A percentile compares a stretch with the other conserved stretches of the same genome.
These are phyloP conservation scores for Dissophora globulifera DNA, from an alignment of 192 early-diverging fungal genomes.

Conservation along the genomic window DNA sequence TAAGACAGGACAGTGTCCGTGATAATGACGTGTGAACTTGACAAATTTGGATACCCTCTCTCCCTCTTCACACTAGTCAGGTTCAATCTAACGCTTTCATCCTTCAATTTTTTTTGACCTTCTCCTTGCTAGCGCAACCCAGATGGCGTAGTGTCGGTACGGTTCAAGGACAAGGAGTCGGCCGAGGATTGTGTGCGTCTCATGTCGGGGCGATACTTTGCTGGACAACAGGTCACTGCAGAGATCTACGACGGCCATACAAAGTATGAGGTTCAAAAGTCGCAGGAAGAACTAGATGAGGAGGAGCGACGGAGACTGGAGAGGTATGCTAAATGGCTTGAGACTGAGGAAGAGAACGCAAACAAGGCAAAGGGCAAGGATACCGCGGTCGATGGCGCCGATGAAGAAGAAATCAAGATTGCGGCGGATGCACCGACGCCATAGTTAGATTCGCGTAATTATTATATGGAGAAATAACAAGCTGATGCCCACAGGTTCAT, in stretches of 20 bases:
- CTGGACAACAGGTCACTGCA: constrained; percentile 80
- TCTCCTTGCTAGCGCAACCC: constrained; percentile 64
- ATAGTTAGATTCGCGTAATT: neutral
- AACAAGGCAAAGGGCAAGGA: neutral
- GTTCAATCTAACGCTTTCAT: too few relatives aligned
- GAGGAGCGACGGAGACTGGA: constrained; percentile 83
- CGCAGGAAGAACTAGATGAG: constrained; percentile 73
- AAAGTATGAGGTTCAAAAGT: constrained; percentile 72
- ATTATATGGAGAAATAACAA: neutral
- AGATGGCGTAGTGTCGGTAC: constrained; percentile 89
- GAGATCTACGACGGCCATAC: constrained; percentile 85
- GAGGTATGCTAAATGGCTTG: constrained; percentile 91
- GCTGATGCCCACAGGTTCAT: neutral
- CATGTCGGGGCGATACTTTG: constrained; percentile 95
- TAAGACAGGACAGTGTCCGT: neutral
- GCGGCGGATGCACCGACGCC: constrained; percentile 38
- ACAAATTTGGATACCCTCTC: neutral
- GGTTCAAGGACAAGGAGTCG: constrained; percentile 83
- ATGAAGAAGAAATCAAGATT: constrained; percentile 1
- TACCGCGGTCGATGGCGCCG: neutral
- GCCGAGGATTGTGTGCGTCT: constrained; percentile 84
- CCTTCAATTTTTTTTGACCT: too few relatives aligned
- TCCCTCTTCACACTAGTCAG: constrained; percentile 6
- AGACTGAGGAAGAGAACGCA: constrained; percentile 54
- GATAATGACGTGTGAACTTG: neutral